Evolutionary conservation across 2,329 filamentous ascomycete species (phyloP).

Genomic region (Thielaviopsis populi): DNA sequence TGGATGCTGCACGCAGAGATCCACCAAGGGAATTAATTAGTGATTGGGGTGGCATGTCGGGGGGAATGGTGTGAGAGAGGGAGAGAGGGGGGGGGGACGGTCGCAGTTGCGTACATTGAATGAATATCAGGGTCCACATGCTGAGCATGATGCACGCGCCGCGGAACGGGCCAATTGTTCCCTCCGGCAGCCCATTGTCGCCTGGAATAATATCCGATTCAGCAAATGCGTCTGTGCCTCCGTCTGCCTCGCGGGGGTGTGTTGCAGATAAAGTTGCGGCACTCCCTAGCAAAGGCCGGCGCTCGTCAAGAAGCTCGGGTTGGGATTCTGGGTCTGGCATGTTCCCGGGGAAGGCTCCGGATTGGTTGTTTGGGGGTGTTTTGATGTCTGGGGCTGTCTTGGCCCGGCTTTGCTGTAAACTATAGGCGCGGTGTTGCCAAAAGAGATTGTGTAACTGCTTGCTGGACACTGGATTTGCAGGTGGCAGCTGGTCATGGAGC

Average conservation of each 20-base stretch:
- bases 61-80: neutral
- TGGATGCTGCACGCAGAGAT: slow-evolving; percentile 33
- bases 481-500: too few species aligned
- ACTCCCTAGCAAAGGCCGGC: neutral
- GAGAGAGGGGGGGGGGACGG: neutral
- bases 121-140: slow-evolving; percentile 14
- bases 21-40: neutral
- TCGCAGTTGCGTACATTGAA: slow-evolving; percentile 16
- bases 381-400: neutral
- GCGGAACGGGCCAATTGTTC: neutral
- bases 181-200: neutral
- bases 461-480: too few species aligned
- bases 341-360: neutral
- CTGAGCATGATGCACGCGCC: neutral
- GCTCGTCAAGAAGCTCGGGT: neutral
- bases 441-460: too few species aligned
- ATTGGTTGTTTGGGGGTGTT: neutral
- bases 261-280: neutral
- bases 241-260: neutral
- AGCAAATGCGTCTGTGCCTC: neutral
- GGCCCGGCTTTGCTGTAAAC: too few species aligned
- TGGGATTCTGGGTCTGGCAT: neutral
- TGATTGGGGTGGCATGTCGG: neutral
- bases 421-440: too few species aligned
- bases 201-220: neutral